A percentile compares a stretch with the other conserved stretches of the same genome.
phyloP scores from a whole-genome alignment of 257 asterid genomes.

The Solanum tarijense region DNA sequence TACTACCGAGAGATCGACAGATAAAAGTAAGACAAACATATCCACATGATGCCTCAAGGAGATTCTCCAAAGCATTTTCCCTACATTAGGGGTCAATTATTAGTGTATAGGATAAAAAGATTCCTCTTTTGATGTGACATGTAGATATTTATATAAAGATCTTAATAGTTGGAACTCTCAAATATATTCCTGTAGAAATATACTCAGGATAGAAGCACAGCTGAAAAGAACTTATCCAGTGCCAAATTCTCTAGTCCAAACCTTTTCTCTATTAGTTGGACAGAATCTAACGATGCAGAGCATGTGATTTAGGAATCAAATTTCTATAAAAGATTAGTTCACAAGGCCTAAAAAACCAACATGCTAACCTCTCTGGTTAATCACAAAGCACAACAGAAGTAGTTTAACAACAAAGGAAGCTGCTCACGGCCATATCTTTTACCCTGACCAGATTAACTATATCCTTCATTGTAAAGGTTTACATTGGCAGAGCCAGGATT shows the following conservation, averaged over 20 bases:
- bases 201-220: neutral
- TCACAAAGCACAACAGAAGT: neutral
- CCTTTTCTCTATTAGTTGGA: neutral
- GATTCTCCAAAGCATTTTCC: conserved; percentile 57
- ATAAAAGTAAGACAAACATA: neutral
- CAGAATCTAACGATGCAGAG: neutral
- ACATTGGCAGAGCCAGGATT: neutral
- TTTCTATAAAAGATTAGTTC: neutral
- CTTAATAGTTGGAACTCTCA: conserved; percentile 11
- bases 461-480: neutral
- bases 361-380: neutral
- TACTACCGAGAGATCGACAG: neutral
- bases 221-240: neutral
- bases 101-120: conserved; percentile 39
- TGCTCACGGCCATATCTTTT: neutral
- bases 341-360: neutral
- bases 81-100: conserved; percentile 38
- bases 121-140: conserved; percentile 47
- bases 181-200: conserved; percentile 19
- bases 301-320: neutral
- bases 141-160: conserved; percentile 32
- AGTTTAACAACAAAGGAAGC: neutral
- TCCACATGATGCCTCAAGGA: conserved; percentile 11
- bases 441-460: neutral
- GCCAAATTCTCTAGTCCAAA: neutral